Evolutionary conservation across 192 early-diverging fungal genomes (phyloP).

Genomic region (Glomus cerebriforme): DNA sequence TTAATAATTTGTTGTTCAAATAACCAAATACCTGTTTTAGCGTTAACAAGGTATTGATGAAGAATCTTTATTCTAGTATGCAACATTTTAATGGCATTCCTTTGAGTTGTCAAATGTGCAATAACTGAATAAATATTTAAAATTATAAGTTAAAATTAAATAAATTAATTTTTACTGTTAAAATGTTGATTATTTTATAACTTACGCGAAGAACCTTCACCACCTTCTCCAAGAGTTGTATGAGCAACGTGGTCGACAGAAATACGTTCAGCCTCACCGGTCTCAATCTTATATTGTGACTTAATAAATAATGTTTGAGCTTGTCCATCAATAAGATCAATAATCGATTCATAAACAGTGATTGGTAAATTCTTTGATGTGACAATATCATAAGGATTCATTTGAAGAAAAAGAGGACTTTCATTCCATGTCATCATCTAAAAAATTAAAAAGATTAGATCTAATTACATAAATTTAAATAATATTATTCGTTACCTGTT

Average conservation of each 20-base stretch:
- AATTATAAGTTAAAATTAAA: not conserved
- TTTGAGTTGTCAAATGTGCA: conserved; percentile 68
- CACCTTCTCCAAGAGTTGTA: conserved; percentile 53
- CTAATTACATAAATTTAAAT: not conserved
- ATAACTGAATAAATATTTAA: conserved; percentile 51
- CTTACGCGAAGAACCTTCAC: conserved; percentile 60
- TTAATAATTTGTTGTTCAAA: too few relatives aligned
- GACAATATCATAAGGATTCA: conserved; percentile 58
- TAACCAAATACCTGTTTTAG: conserved; percentile 55
- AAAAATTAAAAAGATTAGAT: not conserved
- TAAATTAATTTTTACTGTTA: not conserved
- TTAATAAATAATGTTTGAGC: conserved; percentile 65
- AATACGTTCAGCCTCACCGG: conserved; percentile 85
- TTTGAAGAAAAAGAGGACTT: conserved; percentile 71
- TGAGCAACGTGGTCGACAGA: conserved; percentile 86
- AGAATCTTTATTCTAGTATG: conserved; percentile 69
- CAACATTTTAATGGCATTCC: conserved; percentile 84
- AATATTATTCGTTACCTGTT: conserved; percentile 58
- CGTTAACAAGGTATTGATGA: conserved; percentile 70
- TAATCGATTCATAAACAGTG: conserved; percentile 74
- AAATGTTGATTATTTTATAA: not conserved
- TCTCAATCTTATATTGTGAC: conserved; percentile 74
- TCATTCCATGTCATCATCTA: conserved; percentile 78
- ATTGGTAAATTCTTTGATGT: conserved; percentile 72
- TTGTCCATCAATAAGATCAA: conserved; percentile 62